Base-by-base conservation (phyloP, 306 rosid genomes). In the Trifolium pratense region DNA sequence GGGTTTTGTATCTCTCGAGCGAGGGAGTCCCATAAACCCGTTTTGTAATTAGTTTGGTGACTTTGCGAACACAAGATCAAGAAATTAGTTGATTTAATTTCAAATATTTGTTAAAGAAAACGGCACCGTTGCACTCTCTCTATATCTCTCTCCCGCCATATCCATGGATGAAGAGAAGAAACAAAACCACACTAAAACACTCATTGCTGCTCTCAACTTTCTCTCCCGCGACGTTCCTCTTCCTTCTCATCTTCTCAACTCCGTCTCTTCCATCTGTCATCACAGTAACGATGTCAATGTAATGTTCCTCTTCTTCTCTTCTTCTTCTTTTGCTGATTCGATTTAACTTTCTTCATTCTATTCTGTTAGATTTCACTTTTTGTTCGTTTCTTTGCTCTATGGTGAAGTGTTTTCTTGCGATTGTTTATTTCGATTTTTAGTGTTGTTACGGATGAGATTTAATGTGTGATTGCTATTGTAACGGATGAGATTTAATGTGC, bases 171-270 rank as follows among this genome's bases (percentile, higher is more conserved):
- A 71, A 25, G 51, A 61, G 4, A 4, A 80, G 17, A 39, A 74
- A 23, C 40, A 58, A 23, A 11, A 51, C 17, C 18, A 31, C 2
- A 18, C 84, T 75, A 92, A 84, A 77, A 78, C 97, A 6, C 93
- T 95, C 80, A 88, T 95, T 63, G 90, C 81, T 58, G 99, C 97
- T 37, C 92, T 95, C 85, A 89, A 86, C 80, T 84, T 92, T 65
- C 90, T 95, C 82, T 95, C 97, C 14, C 97, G 99, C 40, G 87
- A 92, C 67, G 96, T 92, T 79, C 97, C 97, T 58, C 87, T 95
- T 18, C 95, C 99, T 5, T 81, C 91, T 63, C 91, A 92, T 57
- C 88, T 95, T 46, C 76, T 88, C 75, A 64, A 78, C 76, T 76
- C 92, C 82, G 97, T 95, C 51, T 90, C 97, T 39, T 84, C 91